Evolutionary conservation across 495 filamentous ascomycete species (phyloP), one percentile per base, ranked within the genome.

Genomic region (Neurospora sp.): DNA sequence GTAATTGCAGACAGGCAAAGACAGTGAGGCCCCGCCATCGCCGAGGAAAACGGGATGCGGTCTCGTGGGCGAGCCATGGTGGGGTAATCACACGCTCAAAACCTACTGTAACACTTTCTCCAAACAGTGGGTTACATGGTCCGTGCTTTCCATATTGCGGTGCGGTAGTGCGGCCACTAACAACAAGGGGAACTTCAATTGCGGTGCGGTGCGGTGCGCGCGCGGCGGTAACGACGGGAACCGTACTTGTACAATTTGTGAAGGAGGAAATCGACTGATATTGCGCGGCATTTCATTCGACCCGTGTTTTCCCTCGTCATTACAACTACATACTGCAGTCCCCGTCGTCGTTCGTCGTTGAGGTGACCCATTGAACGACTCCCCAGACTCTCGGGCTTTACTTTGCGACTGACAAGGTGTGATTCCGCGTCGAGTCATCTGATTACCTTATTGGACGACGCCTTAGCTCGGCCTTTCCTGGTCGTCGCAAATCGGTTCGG

Each of bases 381-480:
- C 48, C 22, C 22, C 27, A 61, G n/a, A 61, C 53, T 61, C 53
- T 61, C 53, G 53, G 53, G 22, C 27, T 31, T 61, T 31, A 12
- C 12, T 61, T 61, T 61, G 53, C 22, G 22, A 61, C 53, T 61
- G 53, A 31, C 53, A 61, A 61, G 53, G 53, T 27, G 53, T 31
- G 27, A 61, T 61, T 61, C 53, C 53, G 53, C 53, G 40, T 72
- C 65, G 37, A 72, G 70, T 44, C 70, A 68, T 70, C 69, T 39
- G 44, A 69, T 74, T 22, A 69, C 40, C 70, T 68, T 38, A 75
- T 74, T 74, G 73, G 73, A 72, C 68, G 70, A 65, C 69, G 48
- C 45, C 70, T 61, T 61, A 61, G 53, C 53, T 61, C 27, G 53
- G 53, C 12, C 53, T 31, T 61, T 61, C 7, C 53, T 61, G 53